Percentiles rank a stretch among this genome's conserved stretches.
These are phyloP conservation scores for Lepidium aucheri DNA, from an alignment of 345 rosid species.

Conservation along the genomic window DNA sequence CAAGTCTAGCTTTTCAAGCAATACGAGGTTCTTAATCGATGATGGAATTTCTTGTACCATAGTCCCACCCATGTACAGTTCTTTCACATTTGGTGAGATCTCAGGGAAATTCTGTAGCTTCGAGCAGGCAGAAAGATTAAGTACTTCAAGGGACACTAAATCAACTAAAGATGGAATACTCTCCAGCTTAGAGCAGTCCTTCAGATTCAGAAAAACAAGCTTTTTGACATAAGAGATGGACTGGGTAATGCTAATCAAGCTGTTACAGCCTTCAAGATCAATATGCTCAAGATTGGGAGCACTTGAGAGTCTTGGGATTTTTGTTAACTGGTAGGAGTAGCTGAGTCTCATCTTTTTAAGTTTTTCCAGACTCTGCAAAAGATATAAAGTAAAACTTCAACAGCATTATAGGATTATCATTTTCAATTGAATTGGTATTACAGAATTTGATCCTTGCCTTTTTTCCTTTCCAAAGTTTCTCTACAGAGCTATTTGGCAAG, in stretches of 20 bases:
- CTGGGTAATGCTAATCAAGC: constrained; percentile 12
- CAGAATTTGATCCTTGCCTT: neutral
- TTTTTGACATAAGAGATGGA: neutral
- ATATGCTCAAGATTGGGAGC: constrained; percentile 13
- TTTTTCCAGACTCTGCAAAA: constrained; percentile 13
- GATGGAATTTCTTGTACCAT: constrained; percentile 20
- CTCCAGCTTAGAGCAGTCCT: constrained; percentile 18
- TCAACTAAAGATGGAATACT: constrained; percentile 2
- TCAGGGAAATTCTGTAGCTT: constrained; percentile 11
- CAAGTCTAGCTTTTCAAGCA: constrained; percentile 20
- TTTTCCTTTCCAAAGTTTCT: constrained; percentile 25
- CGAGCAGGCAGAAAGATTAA: constrained; percentile 21
- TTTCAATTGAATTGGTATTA: neutral
- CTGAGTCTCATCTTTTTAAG: constrained; percentile 15
- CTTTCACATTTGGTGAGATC: constrained; percentile 21
- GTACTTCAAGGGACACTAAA: constrained; percentile 9
- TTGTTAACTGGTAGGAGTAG: constrained; percentile 1
- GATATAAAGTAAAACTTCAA: neutral
- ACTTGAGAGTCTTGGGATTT: constrained; percentile 18
- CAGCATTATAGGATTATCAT: neutral
- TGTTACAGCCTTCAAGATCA: constrained; percentile 27
- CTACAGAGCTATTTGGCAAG: neutral
- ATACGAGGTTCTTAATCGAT: constrained; percentile 6
- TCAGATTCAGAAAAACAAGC: constrained; percentile 19
- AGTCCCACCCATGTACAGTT: constrained; percentile 15